These are phyloP conservation scores for Colletotrichum cuscutae DNA, from an alignment of 2,329 filamentous ascomycete species.

Conservation along the genomic window DNA sequence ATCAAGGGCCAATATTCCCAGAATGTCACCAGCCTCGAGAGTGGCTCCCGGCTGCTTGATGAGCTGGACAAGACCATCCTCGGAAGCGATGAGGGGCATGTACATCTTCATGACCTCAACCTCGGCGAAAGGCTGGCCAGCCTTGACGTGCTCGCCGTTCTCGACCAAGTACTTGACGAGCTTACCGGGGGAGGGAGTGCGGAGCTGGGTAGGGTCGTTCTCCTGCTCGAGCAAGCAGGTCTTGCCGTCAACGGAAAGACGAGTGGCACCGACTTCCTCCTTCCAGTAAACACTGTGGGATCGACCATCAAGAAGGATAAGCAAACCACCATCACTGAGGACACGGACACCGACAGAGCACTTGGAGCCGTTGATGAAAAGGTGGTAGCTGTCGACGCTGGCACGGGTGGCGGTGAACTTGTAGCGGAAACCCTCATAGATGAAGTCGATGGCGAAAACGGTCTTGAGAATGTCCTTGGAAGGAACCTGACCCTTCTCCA, in stretches of 20 bases:
- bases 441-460: slow-evolving; percentile 97
- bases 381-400: slow-evolving; percentile 91
- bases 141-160: slow-evolving; percentile 91
- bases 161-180: slow-evolving; percentile 98
- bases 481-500: slow-evolving; percentile 97
- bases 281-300: slow-evolving; percentile 99
- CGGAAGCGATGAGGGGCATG: slow-evolving; percentile 95
- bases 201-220: slow-evolving; percentile 97
- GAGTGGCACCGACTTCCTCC: slow-evolving; percentile 95
- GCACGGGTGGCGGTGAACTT: slow-evolving; percentile 98
- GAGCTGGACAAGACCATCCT: slow-evolving; percentile 95
- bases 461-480: slow-evolving; percentile 98
- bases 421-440: slow-evolving; percentile 96
- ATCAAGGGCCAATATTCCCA: slow-evolving; percentile 96
- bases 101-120: slow-evolving; percentile 99
- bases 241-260: slow-evolving; percentile 96
- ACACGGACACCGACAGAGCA: slow-evolving; percentile 92
- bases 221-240: slow-evolving; percentile 98
- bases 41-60: slow-evolving; percentile 99
- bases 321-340: slow-evolving; percentile 91
- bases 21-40: slow-evolving; percentile 95
- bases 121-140: slow-evolving; percentile 93
- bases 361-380: slow-evolving; percentile 99
- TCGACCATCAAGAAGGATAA: slow-evolving; percentile 89
- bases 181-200: slow-evolving; percentile 95